Percentiles rank a stretch among this genome's conserved stretches.
phyloP scores from a whole-genome alignment of 768 basidiomycete species.

The Asterophora lycoperdoides region DNA sequence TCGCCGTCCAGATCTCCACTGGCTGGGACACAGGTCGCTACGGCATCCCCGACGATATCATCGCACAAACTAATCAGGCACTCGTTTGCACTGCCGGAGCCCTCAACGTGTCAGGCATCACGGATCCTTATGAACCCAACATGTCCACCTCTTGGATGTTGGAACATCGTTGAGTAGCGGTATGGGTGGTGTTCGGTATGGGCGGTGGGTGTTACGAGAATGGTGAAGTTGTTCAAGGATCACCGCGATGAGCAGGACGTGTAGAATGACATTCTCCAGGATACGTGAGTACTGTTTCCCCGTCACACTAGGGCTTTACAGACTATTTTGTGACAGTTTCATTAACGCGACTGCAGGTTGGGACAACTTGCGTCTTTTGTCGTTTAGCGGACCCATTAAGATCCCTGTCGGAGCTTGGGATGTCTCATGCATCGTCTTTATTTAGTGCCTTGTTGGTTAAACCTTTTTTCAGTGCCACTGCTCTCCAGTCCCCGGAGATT shows the following conservation, averaged over 20 bases:
- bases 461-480: conserved; percentile 68
- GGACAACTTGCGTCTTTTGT: conserved; percentile 92
- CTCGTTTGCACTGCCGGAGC: conserved; percentile 93
- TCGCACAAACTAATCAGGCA: conserved; percentile 95
- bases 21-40: conserved; percentile 97
- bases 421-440: conserved; percentile 21
- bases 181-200: conserved; percentile 99
- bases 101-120: conserved; percentile 94
- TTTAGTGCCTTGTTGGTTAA: conserved; percentile 5
- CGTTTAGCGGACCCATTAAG: conserved; percentile 96
- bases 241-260: conserved; percentile 97
- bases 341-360: conserved; percentile 99
- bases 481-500: conserved; percentile 95
- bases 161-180: conserved; percentile 93
- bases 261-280: conserved; percentile 97
- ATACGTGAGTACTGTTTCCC: conserved; percentile 73
- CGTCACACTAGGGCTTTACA: neutral
- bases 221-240: conserved; percentile 98
- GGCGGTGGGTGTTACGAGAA: conserved; percentile 77
- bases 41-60: conserved; percentile 94
- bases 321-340: conserved; percentile 52
- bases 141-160: conserved; percentile 95
- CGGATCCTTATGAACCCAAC: conserved; percentile 94
- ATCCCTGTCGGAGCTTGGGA: conserved; percentile 99
- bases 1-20: conserved; percentile 94